These are phyloP conservation scores for Claviceps spartinae DNA, from an alignment of 2,329 filamentous ascomycete genomes.

Conservation along the genomic window DNA sequence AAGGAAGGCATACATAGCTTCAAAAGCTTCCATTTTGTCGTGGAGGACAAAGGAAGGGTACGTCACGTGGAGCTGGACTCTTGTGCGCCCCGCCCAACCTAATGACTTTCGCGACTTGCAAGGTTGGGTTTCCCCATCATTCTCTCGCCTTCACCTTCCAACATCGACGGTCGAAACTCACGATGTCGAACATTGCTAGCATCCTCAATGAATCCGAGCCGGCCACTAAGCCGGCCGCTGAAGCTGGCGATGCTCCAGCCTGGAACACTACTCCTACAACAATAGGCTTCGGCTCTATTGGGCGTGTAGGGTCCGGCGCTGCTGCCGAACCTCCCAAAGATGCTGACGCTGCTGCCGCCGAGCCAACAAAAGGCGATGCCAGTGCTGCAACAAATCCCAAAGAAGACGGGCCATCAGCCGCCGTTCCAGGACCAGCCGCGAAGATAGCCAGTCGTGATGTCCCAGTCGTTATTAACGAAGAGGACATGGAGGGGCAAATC, in stretches of 20 bases:
- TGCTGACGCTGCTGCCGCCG: neutral
- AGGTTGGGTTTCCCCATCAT: neutral
- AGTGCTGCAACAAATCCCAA: slow-evolving; percentile 1
- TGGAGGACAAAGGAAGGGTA: neutral
- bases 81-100: neutral
- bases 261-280: neutral
- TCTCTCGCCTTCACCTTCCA: neutral
- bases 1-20: too few relatives aligned
- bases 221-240: neutral
- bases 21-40: too few relatives aligned
- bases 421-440: slow-evolving; percentile 5
- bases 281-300: too few relatives aligned
- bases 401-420: slow-evolving; percentile 4
- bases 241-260: neutral
- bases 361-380: neutral
- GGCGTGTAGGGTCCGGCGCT: slow-evolving; percentile 1
- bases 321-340: neutral
- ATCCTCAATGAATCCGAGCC: slow-evolving; percentile 2
- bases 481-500: slow-evolving; percentile 4
- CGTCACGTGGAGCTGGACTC: neutral
- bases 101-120: neutral
- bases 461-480: slow-evolving; percentile 5
- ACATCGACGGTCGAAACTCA: neutral
- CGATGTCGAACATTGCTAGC: slow-evolving; percentile 7
- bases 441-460: slow-evolving; percentile 6